Percentiles rank a stretch among this genome's conserved stretches.
Evolutionary conservation across 2,329 filamentous ascomycete genomes (phyloP).

Genomic region (Verticillium tricorpus): DNA sequence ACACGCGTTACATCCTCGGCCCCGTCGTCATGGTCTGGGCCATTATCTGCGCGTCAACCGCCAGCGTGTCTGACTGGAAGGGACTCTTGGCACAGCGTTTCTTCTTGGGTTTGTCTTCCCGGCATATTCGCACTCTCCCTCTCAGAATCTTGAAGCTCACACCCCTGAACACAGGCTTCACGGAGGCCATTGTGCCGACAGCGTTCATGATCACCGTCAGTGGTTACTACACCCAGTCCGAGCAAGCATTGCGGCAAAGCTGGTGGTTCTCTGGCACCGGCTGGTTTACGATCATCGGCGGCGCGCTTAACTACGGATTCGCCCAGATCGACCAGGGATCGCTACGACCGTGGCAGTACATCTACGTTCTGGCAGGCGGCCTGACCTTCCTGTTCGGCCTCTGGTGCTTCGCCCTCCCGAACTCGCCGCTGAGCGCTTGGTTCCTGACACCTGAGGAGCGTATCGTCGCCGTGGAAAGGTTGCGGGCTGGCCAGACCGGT

Average conservation of each 20-base stretch:
- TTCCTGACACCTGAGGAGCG: conserved; percentile 49
- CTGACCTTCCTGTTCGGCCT: conserved; percentile 45
- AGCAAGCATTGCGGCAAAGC: conserved; percentile 43
- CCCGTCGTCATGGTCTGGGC: conserved; percentile 48
- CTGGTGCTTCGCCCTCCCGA: conserved; percentile 49
- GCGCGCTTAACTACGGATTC: conserved; percentile 45
- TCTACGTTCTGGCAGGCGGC: conserved; percentile 45
- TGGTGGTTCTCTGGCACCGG: conserved; percentile 43
- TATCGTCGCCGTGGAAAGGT: conserved; percentile 44
- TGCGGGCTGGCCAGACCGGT: conserved; percentile 44
- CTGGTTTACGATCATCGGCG: conserved; percentile 42
- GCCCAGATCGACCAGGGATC: conserved; percentile 38
- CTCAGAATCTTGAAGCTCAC: not conserved
- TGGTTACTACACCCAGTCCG: conserved; percentile 43
- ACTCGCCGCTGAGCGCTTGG: conserved; percentile 50
- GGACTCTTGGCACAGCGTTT: conserved; percentile 48
- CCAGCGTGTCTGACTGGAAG: conserved; percentile 45
- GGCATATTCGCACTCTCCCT: not conserved
- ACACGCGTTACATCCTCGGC: conserved; percentile 45
- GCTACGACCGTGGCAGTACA: conserved; percentile 48
- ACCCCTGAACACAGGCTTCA: conserved; percentile 18
- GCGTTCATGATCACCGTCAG: conserved; percentile 45
- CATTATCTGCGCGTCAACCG: conserved; percentile 50
- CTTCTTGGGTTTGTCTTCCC: conserved; percentile 23
- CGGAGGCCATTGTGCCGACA: conserved; percentile 45